These are phyloP conservation scores for Coniella vitis DNA, from an alignment of 2,329 filamentous ascomycete genomes.

Conservation along the genomic window DNA sequence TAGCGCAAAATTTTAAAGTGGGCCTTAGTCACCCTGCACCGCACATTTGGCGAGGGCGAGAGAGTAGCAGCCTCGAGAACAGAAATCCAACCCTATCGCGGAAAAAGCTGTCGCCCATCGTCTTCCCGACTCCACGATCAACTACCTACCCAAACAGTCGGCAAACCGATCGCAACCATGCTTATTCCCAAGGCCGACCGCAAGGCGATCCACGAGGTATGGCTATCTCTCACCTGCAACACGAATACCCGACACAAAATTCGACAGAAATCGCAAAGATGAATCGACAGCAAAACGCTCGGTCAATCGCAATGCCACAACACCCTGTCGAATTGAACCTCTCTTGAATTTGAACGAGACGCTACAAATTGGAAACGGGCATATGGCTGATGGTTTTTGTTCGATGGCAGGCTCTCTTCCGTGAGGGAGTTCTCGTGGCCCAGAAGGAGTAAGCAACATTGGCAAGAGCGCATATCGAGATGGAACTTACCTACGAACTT, in stretches of 20 bases:
- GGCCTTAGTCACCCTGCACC: conserved; percentile 8
- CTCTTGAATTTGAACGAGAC: neutral
- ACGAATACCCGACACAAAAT: conserved; percentile 2
- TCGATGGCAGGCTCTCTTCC: conserved; percentile 63
- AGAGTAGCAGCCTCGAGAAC: neutral
- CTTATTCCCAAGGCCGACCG: conserved; percentile 99
- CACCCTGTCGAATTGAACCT: neutral
- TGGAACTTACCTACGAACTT: neutral
- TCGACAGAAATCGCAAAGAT: conserved; percentile 9
- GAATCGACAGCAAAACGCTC: conserved; percentile 5
- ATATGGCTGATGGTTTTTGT: conserved; percentile 24
- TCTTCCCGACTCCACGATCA: conserved; percentile 31
- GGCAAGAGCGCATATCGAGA: neutral
- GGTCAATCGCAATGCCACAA: conserved; percentile 1
- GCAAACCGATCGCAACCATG: conserved; percentile 58
- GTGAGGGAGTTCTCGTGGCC: conserved; percentile 86
- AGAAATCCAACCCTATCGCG: conserved; percentile 15
- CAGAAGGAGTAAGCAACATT: conserved; percentile 65
- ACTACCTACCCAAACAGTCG: conserved; percentile 41
- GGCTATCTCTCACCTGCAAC: conserved; percentile 3
- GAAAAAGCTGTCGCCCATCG: conserved; percentile 13
- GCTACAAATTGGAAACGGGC: neutral
- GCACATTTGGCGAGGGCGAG: conserved; percentile 14
- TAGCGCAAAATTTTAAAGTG: neutral
- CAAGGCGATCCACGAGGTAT: conserved; percentile 96